A percentile compares a stretch with the other conserved stretches of the same genome.
Evolutionary conservation across 805 yeast species (phyloP).

Genomic region (Dipodascus geniculatus): DNA sequence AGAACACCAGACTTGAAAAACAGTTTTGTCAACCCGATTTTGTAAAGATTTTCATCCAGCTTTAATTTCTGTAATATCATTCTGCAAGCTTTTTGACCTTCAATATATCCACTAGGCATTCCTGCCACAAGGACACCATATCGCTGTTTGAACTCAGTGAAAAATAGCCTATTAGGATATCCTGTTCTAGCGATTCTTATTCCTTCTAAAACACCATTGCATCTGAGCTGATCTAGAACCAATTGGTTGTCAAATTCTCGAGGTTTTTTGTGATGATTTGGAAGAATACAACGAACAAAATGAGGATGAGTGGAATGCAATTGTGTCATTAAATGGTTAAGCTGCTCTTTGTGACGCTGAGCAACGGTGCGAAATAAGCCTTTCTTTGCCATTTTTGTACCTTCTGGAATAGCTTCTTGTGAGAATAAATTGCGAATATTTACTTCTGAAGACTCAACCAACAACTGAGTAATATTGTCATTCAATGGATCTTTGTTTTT

Average conservation of each 20-base stretch:
- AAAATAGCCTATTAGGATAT: constrained; percentile 83
- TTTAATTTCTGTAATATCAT: constrained; percentile 50
- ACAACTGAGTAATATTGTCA: constrained; percentile 53
- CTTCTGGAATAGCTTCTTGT: constrained; percentile 21
- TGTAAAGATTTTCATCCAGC: constrained; percentile 47
- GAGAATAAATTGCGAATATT: constrained; percentile 48
- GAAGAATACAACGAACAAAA: constrained; percentile 91
- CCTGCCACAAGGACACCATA: constrained; percentile 58
- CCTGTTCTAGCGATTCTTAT: constrained; percentile 96
- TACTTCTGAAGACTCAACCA: constrained; percentile 43
- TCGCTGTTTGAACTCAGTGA: constrained; percentile 65
- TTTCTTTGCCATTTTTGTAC: constrained; percentile 20
- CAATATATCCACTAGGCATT: constrained; percentile 29
- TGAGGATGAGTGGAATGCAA: constrained; percentile 81
- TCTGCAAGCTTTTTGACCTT: constrained; percentile 58
- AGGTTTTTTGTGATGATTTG: constrained; percentile 67
- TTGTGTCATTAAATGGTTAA: constrained; percentile 57
- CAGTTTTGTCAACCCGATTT: constrained; percentile 60
- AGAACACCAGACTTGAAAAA: constrained; percentile 69
- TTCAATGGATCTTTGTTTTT: constrained; percentile 91
- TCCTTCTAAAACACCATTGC: constrained; percentile 97
- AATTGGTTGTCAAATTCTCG: constrained; percentile 59
- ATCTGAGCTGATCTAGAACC: constrained; percentile 80
- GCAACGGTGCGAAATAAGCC: constrained; percentile 68
- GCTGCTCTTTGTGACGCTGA: constrained; percentile 79